A percentile compares a stretch with the other conserved stretches of the same genome.
These are phyloP conservation scores for Cicer yamashitae DNA, from an alignment of 306 rosid genomes.

Conservation along the genomic window DNA sequence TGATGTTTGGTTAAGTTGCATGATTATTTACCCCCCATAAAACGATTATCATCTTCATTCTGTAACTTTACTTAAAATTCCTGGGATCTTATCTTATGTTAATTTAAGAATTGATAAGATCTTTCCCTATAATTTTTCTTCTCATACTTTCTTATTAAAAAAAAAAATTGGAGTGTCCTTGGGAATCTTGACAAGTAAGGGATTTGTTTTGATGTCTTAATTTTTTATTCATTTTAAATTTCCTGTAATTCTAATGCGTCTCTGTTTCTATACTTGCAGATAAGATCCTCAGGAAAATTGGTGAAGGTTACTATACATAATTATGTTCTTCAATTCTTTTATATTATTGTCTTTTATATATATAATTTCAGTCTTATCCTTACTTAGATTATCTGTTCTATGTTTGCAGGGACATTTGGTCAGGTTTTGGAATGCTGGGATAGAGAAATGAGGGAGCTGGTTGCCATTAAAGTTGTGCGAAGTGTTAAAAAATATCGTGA, in stretches of 20 bases:
- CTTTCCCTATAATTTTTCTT: not conserved
- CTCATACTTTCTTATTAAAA: not conserved
- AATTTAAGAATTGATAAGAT: not conserved
- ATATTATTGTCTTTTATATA: not conserved
- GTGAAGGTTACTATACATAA: conserved; percentile 21
- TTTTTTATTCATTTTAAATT: conserved; percentile 5
- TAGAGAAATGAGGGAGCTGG: conserved; percentile 27
- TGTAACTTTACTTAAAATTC: not conserved
- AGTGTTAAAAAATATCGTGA: conserved; percentile 31
- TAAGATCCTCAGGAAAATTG: conserved; percentile 30
- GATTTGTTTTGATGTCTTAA: not conserved
- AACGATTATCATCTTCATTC: not conserved
- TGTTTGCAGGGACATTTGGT: conserved; percentile 31
- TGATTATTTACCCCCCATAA: not conserved
- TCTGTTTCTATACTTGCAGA: conserved; percentile 18
- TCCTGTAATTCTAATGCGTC: conserved; percentile 8
- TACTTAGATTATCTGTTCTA: conserved; percentile 8
- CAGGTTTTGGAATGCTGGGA: conserved; percentile 37
- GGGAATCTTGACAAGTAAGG: conserved; percentile 4
- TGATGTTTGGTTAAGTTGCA: conserved; percentile 1
- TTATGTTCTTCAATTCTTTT: not conserved
- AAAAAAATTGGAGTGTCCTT: not conserved
- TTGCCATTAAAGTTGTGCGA: conserved; percentile 31
- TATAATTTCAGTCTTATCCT: not conserved
- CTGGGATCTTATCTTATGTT: not conserved